Evolutionary conservation across 1,284 basidiomycete genomes (phyloP), one percentile per base, ranked within the genome.

Genomic region (Ceratobasidium sp.): DNA sequence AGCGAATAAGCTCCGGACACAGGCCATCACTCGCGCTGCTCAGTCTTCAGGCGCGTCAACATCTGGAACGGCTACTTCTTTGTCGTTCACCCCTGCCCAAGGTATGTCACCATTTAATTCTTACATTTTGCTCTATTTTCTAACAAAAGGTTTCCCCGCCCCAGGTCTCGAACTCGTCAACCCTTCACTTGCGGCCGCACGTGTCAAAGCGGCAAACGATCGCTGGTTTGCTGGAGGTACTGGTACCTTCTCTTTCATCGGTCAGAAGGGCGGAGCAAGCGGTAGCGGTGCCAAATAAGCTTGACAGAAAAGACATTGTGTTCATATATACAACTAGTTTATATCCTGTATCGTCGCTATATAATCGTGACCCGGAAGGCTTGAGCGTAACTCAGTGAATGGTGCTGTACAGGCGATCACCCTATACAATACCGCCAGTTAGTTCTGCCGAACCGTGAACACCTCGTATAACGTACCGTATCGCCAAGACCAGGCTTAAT

Each of bases 41-140:
- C 89, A 91, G 57, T 80, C 82, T 14, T 81, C 81, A 56, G 86
- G 83, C 82, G 79, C 82, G 1, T 80, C 81, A 5, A 71, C 84
- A 41, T 93, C 93, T 0, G 97, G 97, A 56, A 96, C 93, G 2
- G 92, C 95, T 1, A 98, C 96, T 0, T 96, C 94, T 29, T 84
- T 99, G 75, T 93, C 93, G 9, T 97, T 99, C 76, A 99, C 97
- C 5, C 97, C 97, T 9, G 93, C 97, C 6, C 97, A 99, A 90
- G 97, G 95, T 90, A 75, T 65, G 87, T 81, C 22, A 11, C 36
- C 36, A 11, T 74, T 67, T 56, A 45, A 11, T 59, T 75, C 60
- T 78, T 15, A 44, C 14, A 56, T n/a, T 3, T 5, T 33, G 9
- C 63, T 64, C n/a, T 41, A 11, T 11, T 41, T 41, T 41, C 36